Base-by-base conservation (phyloP, 1,139 yeast species). In the Blastobotrys elegans region DNA sequence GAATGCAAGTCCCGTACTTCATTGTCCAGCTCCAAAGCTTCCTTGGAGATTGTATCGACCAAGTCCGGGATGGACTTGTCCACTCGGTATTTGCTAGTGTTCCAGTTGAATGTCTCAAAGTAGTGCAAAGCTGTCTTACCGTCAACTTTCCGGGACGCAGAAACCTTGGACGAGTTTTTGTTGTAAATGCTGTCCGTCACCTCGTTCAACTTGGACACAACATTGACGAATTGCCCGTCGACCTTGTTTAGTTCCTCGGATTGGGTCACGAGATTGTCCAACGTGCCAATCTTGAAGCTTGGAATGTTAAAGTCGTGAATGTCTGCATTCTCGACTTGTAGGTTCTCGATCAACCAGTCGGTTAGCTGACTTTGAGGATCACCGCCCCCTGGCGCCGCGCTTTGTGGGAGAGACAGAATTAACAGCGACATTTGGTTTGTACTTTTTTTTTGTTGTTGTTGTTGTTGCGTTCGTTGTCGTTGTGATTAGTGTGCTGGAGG, bases 271-370 rank as follows among this genome's bases (percentile, higher is more conserved):
- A 92, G 75, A 35, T 90, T 83, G 68, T 94, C 99, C 62, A 92
- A 76, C 2, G 97, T 90, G 31, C 97, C 97, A 56, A 92, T 87
- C 68, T 92, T 94, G 68, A 92, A 90, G 55, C 76, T 81, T n/a
- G 97, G 98, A 46, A 89, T 74, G 37, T 73, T 71, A 53, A 86
- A 78, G 49, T 70, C 69, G 50, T 67, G 63, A 41, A 62, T 52
- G 14, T 39, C 47, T 13, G 38, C 33, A 17, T 37, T 38, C 27
- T 48, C 46, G 30, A 59, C 58, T 18, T 50, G 54, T 46, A 56
- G 47, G 32, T 64, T 56, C 46, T 60, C 58, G 47, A 57, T 50
- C 50, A 65, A 52, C 72, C 78, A 76, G 64, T 40, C 63, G 58
- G 53, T 67, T 62, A 51, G 66, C 61, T 65, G 66, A 27, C 63